Evolutionary conservation across 345 rosid species (phyloP), one percentile per base, ranked within the genome.

Genomic region (Eutrema japonicum): DNA sequence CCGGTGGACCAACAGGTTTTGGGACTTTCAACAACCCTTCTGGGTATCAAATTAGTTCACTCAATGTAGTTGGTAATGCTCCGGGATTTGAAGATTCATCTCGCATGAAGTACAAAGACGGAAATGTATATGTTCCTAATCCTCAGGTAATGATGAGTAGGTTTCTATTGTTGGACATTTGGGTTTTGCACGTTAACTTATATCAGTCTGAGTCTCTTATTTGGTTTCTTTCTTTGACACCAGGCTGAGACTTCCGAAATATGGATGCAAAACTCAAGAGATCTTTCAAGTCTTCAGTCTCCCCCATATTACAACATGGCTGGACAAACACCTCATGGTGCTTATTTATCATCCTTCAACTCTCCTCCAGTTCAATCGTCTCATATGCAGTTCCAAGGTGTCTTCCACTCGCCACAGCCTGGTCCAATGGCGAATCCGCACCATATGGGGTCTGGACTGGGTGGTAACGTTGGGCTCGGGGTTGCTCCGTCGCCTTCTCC

Each of bases 221-320:
- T 18, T 48, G 51, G n/a, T 36, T 48, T 26, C 14, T 26, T 48
- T 59, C 38, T 35, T 18, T 57, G 26, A 35, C 40, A 47, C 29
- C 85, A 93, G 98, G 87, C 91, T 0, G 98, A 93, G 78, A 64
- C 91, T 56, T 90, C 96, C 7, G 96, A 93, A 75, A 83, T 90
- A 29, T 93, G 96, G 98, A 82, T 90, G 76, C 93, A 84, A 68
- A 93, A 90, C 80, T 85, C 87, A 1, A 86, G 96, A 71, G 96
- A 90, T 48, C 72, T 83, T 27, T 77, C 84, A 0, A 85, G 90
- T 37, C 32, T 86, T 77, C 96, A 89, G 42, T 86, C 93, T 33
- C 52, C 82, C 22, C 86, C 83, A 8, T 89, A 85, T 82, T 90
- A 93, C 83, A 87, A 88, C 70, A 72, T 93, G 76, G 83, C 93